These are phyloP conservation scores for Phytophthora sojae DNA, from an alignment of 352 stramenopile species.

Conservation along the genomic window DNA sequence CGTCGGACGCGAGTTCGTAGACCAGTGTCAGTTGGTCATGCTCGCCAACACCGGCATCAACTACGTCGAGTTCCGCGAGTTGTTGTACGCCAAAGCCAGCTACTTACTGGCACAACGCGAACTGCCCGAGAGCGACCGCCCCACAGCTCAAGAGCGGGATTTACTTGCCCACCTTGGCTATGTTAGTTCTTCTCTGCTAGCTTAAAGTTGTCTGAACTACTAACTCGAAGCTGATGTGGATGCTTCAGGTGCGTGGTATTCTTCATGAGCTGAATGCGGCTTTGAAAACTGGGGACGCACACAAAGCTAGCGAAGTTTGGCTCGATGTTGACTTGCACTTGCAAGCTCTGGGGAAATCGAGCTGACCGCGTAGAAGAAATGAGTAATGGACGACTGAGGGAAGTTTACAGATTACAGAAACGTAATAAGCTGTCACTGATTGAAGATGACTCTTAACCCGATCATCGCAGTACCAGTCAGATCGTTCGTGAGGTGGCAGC, in stretches of 20 bases:
- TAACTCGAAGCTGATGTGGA: background rate
- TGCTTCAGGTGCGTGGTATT: constrained; percentile 39
- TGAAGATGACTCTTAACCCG: too few species aligned
- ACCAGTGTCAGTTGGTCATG: constrained; percentile 84
- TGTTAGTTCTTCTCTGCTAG: constrained; percentile 24
- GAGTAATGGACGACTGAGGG: background rate
- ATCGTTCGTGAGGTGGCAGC: too few species aligned
- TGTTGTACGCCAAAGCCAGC: constrained; percentile 59
- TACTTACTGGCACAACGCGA: constrained; percentile 40
- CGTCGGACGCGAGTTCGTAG: constrained; percentile 53
- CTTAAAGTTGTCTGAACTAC: background rate
- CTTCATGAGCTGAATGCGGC: constrained; percentile 38
- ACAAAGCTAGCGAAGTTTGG: constrained; percentile 30
- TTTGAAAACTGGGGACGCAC: constrained; percentile 27
- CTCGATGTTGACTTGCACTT: constrained; percentile 35
- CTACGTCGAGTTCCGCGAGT: constrained; percentile 66
- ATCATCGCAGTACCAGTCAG: too few species aligned
- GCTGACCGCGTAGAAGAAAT: background rate
- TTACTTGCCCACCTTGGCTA: constrained; percentile 31
- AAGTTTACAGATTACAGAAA: too few species aligned
- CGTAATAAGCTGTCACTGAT: too few species aligned
- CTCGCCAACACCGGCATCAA: constrained; percentile 83
- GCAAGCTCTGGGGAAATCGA: constrained; percentile 1
- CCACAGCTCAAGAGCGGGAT: constrained; percentile 11
- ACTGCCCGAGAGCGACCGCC: background rate